Evolutionary conservation across 768 basidiomycete genomes (phyloP).

Genomic region (Suillus subalutaceus): DNA sequence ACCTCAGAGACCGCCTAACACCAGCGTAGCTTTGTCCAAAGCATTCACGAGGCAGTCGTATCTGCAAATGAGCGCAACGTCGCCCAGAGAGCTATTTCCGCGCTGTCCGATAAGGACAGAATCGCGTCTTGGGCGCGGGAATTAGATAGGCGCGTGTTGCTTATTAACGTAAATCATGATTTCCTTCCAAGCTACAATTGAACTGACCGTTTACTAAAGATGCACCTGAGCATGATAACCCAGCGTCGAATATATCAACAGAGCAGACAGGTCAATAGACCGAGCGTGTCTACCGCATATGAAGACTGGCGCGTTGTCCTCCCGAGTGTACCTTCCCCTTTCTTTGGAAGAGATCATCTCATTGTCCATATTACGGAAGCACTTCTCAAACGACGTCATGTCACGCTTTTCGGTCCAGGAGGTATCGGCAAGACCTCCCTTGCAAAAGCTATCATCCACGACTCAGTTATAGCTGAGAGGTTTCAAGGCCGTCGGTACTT

Average conservation of each 20-base stretch:
- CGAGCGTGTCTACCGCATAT: background rate
- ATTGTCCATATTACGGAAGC: background rate
- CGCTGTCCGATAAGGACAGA: background rate
- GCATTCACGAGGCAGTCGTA: background rate
- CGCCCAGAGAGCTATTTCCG: background rate
- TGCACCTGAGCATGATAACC: background rate
- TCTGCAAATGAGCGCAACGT: background rate
- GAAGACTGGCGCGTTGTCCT: slow-evolving; percentile 1
- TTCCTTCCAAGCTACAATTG: background rate
- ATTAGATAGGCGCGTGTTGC: background rate
- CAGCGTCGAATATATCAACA: background rate
- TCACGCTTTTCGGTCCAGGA: slow-evolving; percentile 3
- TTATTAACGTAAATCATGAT: background rate
- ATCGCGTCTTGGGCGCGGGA: background rate
- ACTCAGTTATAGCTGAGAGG: background rate
- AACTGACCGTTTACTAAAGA: background rate
- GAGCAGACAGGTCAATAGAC: background rate
- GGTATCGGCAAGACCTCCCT: slow-evolving; percentile 10
- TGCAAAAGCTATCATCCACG: slow-evolving; percentile 8
- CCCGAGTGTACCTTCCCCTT: background rate
- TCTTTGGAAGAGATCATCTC: slow-evolving; percentile 7
- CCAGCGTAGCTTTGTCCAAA: background rate
- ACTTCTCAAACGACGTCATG: slow-evolving; percentile 7
- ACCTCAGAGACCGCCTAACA: background rate
- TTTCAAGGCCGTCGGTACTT: slow-evolving; percentile 7